Evolutionary conservation across 768 basidiomycete species (phyloP).

Genomic region (Chiua virens): DNA sequence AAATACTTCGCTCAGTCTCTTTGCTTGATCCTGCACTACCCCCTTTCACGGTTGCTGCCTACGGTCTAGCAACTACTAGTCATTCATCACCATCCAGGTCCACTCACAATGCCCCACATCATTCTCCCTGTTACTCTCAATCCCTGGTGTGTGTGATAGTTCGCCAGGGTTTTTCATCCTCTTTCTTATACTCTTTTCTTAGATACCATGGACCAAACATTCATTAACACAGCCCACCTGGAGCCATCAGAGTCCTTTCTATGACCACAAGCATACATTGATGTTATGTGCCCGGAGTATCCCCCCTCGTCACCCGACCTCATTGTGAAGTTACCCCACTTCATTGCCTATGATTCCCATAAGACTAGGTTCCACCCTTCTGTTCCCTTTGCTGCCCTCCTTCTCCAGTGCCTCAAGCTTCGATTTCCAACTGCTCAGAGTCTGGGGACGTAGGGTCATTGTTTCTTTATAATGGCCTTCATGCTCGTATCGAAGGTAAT

Average conservation of each 20-base stretch:
- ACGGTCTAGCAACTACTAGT: too few relatives aligned
- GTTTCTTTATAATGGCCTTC: conserved; percentile 69
- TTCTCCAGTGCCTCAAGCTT: conserved; percentile 65
- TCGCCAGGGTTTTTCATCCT: too few relatives aligned
- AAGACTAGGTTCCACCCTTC: conserved; percentile 60
- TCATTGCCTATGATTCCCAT: conserved; percentile 68
- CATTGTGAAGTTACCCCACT: conserved; percentile 45
- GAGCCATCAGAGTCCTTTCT: conserved; percentile 28
- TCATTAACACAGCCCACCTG: too few relatives aligned
- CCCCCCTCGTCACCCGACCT: conserved; percentile 48
- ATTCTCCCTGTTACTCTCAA: too few relatives aligned
- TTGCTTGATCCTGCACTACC: too few relatives aligned
- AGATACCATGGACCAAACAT: too few relatives aligned
- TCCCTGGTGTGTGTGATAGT: too few relatives aligned
- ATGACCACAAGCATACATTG: conserved; percentile 72
- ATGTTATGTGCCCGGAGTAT: conserved; percentile 80
- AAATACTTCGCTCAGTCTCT: not conserved
- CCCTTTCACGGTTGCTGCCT: too few relatives aligned
- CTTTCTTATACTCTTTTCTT: too few relatives aligned
- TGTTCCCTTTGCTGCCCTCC: conserved; percentile 42
- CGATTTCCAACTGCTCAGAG: conserved; percentile 67
- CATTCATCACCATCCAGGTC: too few relatives aligned
- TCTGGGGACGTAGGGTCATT: conserved; percentile 66
- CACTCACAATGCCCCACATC: too few relatives aligned
- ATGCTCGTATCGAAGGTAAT: conserved; percentile 79